Evolutionary conservation across 108 stramenopile genomes (phyloP).

Genomic region (Cyclotella sp.): DNA sequence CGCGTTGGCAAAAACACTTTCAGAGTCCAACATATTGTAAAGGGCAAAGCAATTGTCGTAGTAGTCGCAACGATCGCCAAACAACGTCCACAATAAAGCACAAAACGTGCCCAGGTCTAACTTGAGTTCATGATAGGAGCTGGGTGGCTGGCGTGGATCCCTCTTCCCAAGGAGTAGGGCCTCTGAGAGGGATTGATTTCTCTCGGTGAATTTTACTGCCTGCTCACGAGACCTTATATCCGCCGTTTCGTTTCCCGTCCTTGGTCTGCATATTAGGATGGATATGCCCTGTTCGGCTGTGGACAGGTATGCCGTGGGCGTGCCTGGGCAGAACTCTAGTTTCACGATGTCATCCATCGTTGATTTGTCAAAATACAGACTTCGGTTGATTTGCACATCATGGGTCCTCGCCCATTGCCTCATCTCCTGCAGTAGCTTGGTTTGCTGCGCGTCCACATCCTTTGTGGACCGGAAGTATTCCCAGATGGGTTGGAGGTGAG

Average conservation of each 20-base stretch:
- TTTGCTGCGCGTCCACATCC: neutral
- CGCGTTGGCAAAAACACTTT: neutral
- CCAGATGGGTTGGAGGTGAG: constrained; percentile 6
- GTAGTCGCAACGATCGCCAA: neutral
- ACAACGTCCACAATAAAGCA: constrained; percentile 9
- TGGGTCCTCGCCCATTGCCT: neutral
- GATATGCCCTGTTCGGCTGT: neutral
- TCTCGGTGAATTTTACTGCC: no score
- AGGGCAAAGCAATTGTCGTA: constrained; percentile 1
- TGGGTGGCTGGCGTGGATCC: neutral
- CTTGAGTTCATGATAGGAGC: neutral
- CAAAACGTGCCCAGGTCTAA: neutral
- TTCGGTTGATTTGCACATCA: neutral
- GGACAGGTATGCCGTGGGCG: neutral
- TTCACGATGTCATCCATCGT: constrained; percentile 1
- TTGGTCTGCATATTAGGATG: neutral
- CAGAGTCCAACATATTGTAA: neutral
- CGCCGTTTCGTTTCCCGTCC: no score
- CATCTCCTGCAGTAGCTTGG: neutral
- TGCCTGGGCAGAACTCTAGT: neutral
- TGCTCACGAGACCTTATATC: no score
- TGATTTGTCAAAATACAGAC: neutral
- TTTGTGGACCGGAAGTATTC: neutral
- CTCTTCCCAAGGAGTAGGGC: neutral
- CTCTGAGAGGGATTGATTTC: neutral